Evolutionary conservation across 192 early-diverging fungal species (phyloP), one percentile per base, ranked within the genome.

Genomic region (Kappamyces sp.): DNA sequence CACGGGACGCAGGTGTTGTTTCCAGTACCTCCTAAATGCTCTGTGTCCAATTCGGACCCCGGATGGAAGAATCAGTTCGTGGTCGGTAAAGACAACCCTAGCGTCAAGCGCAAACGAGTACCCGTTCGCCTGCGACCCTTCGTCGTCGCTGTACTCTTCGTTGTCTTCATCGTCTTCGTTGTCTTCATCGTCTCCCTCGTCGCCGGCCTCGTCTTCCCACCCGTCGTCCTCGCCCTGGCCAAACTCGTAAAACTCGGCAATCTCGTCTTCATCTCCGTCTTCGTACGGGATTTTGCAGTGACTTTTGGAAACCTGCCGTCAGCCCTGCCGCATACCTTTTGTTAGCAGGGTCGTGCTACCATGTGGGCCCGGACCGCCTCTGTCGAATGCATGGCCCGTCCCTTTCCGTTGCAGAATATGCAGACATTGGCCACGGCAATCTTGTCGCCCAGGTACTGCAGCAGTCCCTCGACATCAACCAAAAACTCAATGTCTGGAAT

Each of bases 201-300:
- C 63, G 59, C 48, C 72, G 45, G 53, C 63, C 29, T 47, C 55
- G 47, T 38, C 55, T 36, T 58, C 55, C 55, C 31, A 32, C 2
- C 47, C 55, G 6, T 49, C 31, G 8, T 69, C 69, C 31, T 80
- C 76, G 7, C 59, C 65, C 57, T 76, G 70, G 45, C 66, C 65
- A 54, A 94, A 99, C 72, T 96, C 93, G 72, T 99, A 99, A 74
- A 87, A 99, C 61, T 97, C 94, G 2, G 82, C 85, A 49, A 99
- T 71, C 67, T 97, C 96, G 60, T 88, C 75, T 53, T 99, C 94
- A 2, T 85, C 84, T 31, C 91, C 96, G 49, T 86, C 84, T 52
- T 96, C 93, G 66, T 97, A 96, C n/a, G 86, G 84, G 63, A 99
- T 90, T 77, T 90, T 96, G 66, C 88, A 90, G 69, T 98, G 96